Evolutionary conservation across 2,329 filamentous ascomycete genomes (phyloP), one percentile per base, ranked within the genome.

Genomic region (Cladosporium halotolerans): DNA sequence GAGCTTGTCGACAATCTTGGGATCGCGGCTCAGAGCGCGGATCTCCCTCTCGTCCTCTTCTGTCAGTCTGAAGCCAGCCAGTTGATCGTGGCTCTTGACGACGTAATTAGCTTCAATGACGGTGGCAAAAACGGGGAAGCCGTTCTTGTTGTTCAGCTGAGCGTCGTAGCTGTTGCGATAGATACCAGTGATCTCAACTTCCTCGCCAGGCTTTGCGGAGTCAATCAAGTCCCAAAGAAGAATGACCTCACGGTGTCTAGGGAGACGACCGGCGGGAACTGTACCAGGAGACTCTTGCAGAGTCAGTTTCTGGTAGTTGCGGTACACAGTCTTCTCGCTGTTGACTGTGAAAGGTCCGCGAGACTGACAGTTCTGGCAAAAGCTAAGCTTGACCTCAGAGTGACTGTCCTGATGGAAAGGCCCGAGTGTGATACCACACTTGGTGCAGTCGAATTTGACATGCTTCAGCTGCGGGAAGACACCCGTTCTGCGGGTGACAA

Each of bases 151-250:
- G 75, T 99, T 99, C 52, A 99, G 80, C 63, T 95, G 89, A 3
- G 93, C 91, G 68, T 97, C 92, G 66, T 96, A 99, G 74, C 95
- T 97, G 77, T 99, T 99, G 63, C 90, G 86, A 74, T 99, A 99
- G 62, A 96, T 88, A 58, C 93, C 93, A 7, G 91, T 97, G 9
- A 99, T 85, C 67, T 99, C 93, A 53, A 99, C 91, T 68, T 99
- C 95, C 71, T 99, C 93, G 53, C 93, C 93, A 28, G 93, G 93
- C 74, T 99, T 99, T 40, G 92, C 92, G 58, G 83, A 88, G 71
- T 99, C 93, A 61, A 99, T 99, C 52, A 99, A 78, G 73, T 99
- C 93, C 83, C 93, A 97, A 2, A 99, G 82, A 10, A 99, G 81
- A 58, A 99, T 90, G 36, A 99, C 92, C 68, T 99, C 93, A 50